Conservation (phyloP, 73 alveolate genomes). For the Loxodes magnus region DNA sequence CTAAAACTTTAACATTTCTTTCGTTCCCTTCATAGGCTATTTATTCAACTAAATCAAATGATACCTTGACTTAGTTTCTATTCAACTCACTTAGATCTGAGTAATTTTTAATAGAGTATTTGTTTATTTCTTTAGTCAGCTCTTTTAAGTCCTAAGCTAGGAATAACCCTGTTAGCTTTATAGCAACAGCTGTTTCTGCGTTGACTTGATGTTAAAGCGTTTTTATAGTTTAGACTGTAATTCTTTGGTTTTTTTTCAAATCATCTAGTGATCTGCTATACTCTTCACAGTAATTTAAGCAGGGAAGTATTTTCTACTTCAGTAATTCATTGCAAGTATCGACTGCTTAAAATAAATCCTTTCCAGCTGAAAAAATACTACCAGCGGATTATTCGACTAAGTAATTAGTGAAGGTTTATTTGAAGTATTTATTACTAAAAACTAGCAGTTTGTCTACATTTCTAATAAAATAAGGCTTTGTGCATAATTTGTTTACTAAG, state of each 20-base stretch:
- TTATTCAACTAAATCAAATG: background rate
- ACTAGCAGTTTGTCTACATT: conserved; percentile 19
- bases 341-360: too few species aligned
- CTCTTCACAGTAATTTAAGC: too few species aligned
- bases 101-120: background rate
- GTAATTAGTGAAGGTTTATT: conserved; percentile 15
- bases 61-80: conserved; percentile 17
- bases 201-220: conserved; percentile 24
- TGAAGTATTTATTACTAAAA: conserved; percentile 11
- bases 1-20: conserved; percentile 21
- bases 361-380: conserved; percentile 50
- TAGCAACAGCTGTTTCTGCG: conserved; percentile 16
- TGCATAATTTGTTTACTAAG: conserved; percentile 15
- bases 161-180: conserved; percentile 2
- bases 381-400: conserved; percentile 39
- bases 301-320: conserved; percentile 21
- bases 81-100: conserved; percentile 8
- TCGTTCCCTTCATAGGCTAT: background rate
- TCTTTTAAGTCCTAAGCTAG: background rate
- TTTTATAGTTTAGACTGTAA: conserved; percentile 35
- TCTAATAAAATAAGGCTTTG: conserved; percentile 26
- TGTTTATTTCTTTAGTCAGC: background rate
- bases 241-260: conserved; percentile 12
- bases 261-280: too few species aligned
- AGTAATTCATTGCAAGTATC: too few species aligned